Evolutionary conservation across 495 filamentous ascomycete genomes (phyloP).

Genomic region (Tuber microsphaerosporum): DNA sequence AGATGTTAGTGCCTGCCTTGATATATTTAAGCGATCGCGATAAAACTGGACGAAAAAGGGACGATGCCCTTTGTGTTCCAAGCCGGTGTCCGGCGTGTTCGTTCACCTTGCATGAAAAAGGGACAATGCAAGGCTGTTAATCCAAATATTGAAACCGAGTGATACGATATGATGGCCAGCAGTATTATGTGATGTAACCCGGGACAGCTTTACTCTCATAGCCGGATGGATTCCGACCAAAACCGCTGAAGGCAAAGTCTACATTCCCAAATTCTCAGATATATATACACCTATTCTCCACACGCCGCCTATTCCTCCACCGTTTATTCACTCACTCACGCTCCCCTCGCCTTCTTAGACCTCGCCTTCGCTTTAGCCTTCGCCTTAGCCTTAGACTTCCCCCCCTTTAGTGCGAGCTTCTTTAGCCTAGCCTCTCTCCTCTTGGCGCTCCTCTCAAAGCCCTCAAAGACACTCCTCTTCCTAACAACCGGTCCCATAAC

Average conservation of each 20-base stretch:
- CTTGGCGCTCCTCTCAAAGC: slow-evolving; percentile 9
- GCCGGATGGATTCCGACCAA: neutral
- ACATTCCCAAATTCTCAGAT: neutral
- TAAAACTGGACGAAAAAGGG: neutral
- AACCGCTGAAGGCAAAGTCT: neutral
- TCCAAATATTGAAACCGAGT: neutral
- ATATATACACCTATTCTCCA: neutral
- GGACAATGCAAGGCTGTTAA: neutral
- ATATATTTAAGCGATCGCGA: neutral
- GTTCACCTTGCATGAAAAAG: neutral
- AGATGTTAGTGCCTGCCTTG: neutral
- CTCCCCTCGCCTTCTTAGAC: slow-evolving; percentile 1
- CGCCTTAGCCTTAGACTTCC: slow-evolving; percentile 4
- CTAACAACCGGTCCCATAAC: slow-evolving; percentile 36
- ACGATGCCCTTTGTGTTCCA: neutral
- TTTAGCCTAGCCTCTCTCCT: slow-evolving; percentile 26
- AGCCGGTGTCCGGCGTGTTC: too few species aligned
- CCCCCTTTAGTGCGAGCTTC: slow-evolving; percentile 29
- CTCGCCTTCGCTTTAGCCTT: neutral
- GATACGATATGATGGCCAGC: neutral
- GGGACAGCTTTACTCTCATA: neutral
- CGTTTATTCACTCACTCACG: neutral
- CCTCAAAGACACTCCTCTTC: slow-evolving; percentile 29
- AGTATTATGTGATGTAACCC: neutral
- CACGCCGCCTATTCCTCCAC: neutral